phyloP scores from a whole-genome alignment of 2,329 filamentous ascomycete species.

The Aspergillus sp. region DNA sequence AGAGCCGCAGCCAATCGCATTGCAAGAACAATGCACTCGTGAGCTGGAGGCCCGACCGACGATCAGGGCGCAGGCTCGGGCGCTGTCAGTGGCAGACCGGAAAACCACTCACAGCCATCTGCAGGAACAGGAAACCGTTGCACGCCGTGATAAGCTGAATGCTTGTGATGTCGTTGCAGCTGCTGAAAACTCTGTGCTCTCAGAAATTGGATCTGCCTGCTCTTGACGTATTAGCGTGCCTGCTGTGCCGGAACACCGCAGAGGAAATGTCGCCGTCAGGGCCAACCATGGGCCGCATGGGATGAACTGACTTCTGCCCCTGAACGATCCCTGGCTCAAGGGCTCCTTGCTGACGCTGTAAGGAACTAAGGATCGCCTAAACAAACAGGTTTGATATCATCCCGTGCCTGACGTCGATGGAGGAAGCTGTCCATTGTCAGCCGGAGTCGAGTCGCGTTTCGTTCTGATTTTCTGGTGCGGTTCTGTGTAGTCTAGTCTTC shows the following conservation, averaged over 20 bases:
- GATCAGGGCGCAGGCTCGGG: background rate
- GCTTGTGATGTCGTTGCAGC: background rate
- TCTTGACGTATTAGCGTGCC: background rate
- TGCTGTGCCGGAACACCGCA: background rate
- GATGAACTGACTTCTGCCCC: background rate
- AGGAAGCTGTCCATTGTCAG: background rate
- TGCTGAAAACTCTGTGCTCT: background rate
- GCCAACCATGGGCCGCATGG: constrained; percentile 1
- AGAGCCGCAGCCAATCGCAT: background rate
- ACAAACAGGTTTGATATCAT: constrained; percentile 8
- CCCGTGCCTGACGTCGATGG: background rate
- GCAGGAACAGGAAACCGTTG: background rate
- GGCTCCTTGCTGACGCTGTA: constrained; percentile 2
- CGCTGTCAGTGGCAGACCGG: background rate
- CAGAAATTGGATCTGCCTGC: background rate
- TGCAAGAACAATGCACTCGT: background rate
- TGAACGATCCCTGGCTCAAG: constrained; percentile 5
- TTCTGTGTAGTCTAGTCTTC: background rate
- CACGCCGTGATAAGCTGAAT: background rate
- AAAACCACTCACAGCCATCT: background rate
- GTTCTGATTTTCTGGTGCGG: background rate
- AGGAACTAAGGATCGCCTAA: constrained; percentile 7
- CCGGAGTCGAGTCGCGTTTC: background rate
- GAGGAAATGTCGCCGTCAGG: background rate
- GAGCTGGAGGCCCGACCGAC: constrained; percentile 1